Evolutionary conservation across 2,329 filamentous ascomycete species (phyloP), one percentile per base, ranked within the genome.

Genomic region (Chaetomiaceae sp.): DNA sequence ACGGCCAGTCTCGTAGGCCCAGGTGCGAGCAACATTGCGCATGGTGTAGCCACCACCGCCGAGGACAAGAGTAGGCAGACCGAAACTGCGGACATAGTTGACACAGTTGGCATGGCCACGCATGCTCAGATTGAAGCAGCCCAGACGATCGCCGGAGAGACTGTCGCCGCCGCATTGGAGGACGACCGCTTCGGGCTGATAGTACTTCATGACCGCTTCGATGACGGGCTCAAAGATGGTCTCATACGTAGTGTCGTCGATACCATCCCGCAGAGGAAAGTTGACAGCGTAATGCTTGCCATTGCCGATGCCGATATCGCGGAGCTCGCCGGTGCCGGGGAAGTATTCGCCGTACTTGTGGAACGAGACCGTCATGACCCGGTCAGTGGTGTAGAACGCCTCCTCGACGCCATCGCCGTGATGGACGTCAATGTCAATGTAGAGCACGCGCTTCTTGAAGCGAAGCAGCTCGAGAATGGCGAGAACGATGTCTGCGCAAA

Each of bases 51-150:
- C 94, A 58, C 94, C 94, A 14, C 94, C 94, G 29, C 94, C 94
- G 16, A 99, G 83, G 18, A 99, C 87, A n/a, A 99, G 79, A 2
- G 95, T 85, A 0, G 94, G 94, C 9, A 94, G 77, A 27, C 83
- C 80, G 67, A 92, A 91, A 57, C 81, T 85, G 72, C 96, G 96
- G 61, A 95, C 89, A 63, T 87, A 97, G 60, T 86, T 86, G 61
- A 97, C 90, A 68, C 94, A 99, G 70, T 90, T 90, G 61, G 92
- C 91, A 69, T 99, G 94, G 4, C 92, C 92, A 63, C 86, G 85
- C 81, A 99, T 96, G 71, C 95, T 97, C 57, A 99, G 79, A 68
- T 97, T 99, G 78, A 99, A 99, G 69, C 91, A 95, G 48, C 94
- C 94, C 0, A 99, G 80, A 32, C 94, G 85, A 70, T 99, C 94